phyloP scores from a whole-genome alignment of 1,284 basidiomycete species.

The Amylostereum areolatum region DNA sequence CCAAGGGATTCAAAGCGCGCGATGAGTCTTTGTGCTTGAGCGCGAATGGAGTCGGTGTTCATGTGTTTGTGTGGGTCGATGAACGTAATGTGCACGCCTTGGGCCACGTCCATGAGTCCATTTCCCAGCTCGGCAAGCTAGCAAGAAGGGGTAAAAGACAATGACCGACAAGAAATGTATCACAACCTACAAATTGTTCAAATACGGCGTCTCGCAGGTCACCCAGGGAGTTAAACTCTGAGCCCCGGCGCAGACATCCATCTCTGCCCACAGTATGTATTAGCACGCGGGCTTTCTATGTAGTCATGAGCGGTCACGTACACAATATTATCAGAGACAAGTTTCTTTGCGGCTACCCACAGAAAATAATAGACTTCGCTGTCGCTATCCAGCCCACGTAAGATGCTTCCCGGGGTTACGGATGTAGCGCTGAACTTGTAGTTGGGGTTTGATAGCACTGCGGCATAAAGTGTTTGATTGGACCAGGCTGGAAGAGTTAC shows the following conservation, averaged over 20 bases:
- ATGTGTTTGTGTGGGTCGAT: constrained; percentile 39
- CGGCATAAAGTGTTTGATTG: not conserved
- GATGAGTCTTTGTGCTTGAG: constrained; percentile 33
- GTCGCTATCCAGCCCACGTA: constrained; percentile 1
- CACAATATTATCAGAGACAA: constrained; percentile 4
- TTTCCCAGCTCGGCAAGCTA: constrained; percentile 48
- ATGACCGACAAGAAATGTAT: constrained; percentile 2
- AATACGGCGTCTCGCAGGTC: constrained; percentile 9
- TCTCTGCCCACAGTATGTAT: not conserved
- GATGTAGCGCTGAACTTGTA: constrained; percentile 2
- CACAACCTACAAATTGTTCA: constrained; percentile 13
- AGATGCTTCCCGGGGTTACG: constrained; percentile 4
- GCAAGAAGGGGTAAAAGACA: constrained; percentile 1
- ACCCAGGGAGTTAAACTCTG: constrained; percentile 4
- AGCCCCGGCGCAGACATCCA: not conserved
- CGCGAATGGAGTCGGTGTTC: constrained; percentile 31
- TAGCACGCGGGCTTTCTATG: not conserved
- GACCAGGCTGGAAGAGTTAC: too few relatives aligned
- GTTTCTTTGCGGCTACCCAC: constrained; percentile 13
- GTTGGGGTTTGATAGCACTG: constrained; percentile 2
- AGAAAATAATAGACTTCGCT: constrained; percentile 11
- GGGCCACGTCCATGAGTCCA: constrained; percentile 32
- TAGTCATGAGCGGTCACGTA: not conserved
- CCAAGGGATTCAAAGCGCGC: constrained; percentile 35
- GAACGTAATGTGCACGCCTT: constrained; percentile 45